Evolutionary conservation across 2,329 filamentous ascomycete genomes (phyloP).

Genomic region (Tolypocladium amazonense): DNA sequence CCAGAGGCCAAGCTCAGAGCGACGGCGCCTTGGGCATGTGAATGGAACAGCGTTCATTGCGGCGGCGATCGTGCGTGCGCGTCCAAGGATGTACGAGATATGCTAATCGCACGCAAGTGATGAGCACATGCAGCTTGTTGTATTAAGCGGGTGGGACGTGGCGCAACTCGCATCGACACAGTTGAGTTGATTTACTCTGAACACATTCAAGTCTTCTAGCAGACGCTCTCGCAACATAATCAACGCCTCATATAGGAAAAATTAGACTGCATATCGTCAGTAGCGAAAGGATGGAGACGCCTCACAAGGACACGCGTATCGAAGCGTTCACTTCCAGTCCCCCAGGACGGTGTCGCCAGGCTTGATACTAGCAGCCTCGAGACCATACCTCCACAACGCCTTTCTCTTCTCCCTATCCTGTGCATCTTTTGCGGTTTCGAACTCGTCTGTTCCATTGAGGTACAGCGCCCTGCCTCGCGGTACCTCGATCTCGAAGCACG

Average conservation of each 20-base stretch:
- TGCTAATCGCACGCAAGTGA: not conserved
- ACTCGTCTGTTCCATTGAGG: constrained; percentile 20
- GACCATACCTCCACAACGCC: constrained; percentile 19
- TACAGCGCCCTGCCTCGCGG: constrained; percentile 19
- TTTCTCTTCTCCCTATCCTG: constrained; percentile 17
- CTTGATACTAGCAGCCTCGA: constrained; percentile 13
- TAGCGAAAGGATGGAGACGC: not conserved
- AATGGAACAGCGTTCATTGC: not conserved
- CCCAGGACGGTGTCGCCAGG: constrained; percentile 14
- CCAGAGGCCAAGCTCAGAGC: not conserved
- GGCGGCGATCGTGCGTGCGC: not conserved
- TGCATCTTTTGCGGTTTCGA: constrained; percentile 16
- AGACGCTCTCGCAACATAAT: not conserved
- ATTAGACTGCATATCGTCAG: not conserved
- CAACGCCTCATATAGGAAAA: not conserved
- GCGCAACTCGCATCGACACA: not conserved
- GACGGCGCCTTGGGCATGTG: not conserved
- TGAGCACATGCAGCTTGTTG: not conserved
- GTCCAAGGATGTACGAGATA: not conserved
- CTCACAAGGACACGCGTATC: not conserved
- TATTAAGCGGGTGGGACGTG: not conserved
- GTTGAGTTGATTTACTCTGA: not conserved
- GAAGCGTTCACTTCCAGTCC: constrained; percentile 13
- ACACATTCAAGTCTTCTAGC: not conserved
- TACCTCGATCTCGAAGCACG: constrained; percentile 18